Percentiles rank a stretch among this genome's conserved stretches.
These are phyloP conservation scores for Entophlyctis luteolus DNA, from an alignment of 192 early-diverging fungal genomes.

Conservation along the genomic window DNA sequence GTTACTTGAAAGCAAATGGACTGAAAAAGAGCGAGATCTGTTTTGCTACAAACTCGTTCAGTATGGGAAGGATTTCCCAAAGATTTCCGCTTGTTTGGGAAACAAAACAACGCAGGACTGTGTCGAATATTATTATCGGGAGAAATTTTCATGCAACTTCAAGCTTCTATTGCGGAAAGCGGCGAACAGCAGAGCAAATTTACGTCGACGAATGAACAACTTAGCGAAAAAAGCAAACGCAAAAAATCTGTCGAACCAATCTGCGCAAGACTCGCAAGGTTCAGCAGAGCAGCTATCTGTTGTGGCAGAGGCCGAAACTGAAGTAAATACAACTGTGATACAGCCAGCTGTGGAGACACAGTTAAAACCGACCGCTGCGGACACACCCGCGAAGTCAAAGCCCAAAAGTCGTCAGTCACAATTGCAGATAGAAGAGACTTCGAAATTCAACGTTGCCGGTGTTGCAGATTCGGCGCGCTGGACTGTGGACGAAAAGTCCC, in stretches of 20 bases:
- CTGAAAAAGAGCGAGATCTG: slow-evolving; percentile 30
- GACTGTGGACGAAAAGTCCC: slow-evolving; percentile 57
- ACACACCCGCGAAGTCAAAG: slow-evolving; percentile 1
- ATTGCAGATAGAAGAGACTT: slow-evolving; percentile 13
- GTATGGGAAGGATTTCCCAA: slow-evolving; percentile 48
- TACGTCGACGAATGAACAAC: slow-evolving; percentile 1
- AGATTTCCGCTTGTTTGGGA: slow-evolving; percentile 34
- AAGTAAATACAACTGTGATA: background rate
- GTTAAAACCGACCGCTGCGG: background rate
- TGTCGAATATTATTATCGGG: slow-evolving; percentile 50
- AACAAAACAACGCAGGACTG: slow-evolving; percentile 43
- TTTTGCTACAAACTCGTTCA: slow-evolving; percentile 36
- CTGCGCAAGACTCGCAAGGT: background rate
- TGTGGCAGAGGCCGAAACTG: background rate
- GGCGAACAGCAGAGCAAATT: slow-evolving; percentile 7
- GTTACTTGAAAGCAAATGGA: slow-evolving; percentile 35
- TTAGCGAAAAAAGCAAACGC: slow-evolving; percentile 7
- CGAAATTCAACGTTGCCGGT: slow-evolving; percentile 11
- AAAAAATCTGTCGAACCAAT: background rate
- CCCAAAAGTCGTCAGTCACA: background rate
- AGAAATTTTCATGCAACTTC: slow-evolving; percentile 37
- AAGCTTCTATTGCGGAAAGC: slow-evolving; percentile 37
- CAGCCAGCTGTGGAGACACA: background rate
- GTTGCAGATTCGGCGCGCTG: slow-evolving; percentile 31
- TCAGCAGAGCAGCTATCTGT: background rate